A percentile compares a stretch with the other conserved stretches of the same genome.
Evolutionary conservation across 306 rosid species (phyloP).

Genomic region (Carpinus fangiana): DNA sequence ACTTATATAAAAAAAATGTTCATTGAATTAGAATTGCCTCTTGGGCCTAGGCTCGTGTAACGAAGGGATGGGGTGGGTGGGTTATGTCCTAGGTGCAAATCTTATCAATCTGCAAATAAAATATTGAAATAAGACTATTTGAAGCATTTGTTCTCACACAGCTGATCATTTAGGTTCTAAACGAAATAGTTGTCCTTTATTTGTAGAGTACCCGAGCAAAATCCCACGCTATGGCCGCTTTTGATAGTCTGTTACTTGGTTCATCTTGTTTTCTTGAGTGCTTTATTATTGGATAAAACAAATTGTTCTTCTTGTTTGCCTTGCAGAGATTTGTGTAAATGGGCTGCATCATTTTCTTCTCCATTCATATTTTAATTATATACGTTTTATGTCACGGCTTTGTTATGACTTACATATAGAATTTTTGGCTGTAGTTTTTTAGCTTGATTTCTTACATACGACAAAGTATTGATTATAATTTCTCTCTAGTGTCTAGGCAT

Average conservation of each 20-base stretch:
- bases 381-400: neutral
- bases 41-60: too few species aligned
- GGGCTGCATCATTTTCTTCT: neutral
- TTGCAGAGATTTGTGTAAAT: neutral
- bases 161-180: neutral
- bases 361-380: neutral
- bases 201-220: neutral
- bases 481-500: conserved; percentile 76
- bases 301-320: neutral
- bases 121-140: neutral
- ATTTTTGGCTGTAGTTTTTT: conserved; percentile 5
- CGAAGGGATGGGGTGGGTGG: neutral
- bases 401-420: neutral
- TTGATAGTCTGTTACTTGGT: neutral
- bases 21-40: too few species aligned
- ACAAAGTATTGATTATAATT: conserved; percentile 1
- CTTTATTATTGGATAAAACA: neutral
- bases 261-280: neutral
- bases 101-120: neutral
- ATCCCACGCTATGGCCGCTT: conserved; percentile 8
- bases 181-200: neutral
- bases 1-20: too few species aligned
- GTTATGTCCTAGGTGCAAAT: neutral
- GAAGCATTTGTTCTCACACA: neutral
- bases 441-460: conserved; percentile 16